Conservation (phyloP, 2,329 filamentous ascomycete species). For the Colletotrichum sp. region DNA sequence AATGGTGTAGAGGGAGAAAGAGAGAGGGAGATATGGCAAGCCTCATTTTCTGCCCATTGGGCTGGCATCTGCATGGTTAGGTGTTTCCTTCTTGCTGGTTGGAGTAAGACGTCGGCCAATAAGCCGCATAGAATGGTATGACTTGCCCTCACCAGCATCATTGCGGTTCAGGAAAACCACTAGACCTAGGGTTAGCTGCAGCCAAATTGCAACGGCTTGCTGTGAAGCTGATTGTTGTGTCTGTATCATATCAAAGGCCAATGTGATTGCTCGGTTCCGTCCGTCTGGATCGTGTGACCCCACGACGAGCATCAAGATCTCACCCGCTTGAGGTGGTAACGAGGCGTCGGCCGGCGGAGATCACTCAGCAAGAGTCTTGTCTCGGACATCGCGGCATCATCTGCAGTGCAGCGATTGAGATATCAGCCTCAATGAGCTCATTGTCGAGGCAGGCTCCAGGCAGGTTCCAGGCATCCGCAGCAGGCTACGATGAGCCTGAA, state of each 20-base stretch:
- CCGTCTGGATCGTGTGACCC: background rate
- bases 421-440: background rate
- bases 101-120: background rate
- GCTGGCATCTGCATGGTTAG: background rate
- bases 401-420: background rate
- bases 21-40: background rate
- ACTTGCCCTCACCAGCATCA: background rate
- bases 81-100: background rate
- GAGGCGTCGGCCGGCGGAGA: background rate
- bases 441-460: background rate
- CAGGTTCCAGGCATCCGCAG: background rate
- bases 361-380: background rate
- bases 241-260: background rate
- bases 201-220: background rate
- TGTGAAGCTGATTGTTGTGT: background rate
- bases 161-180: background rate
- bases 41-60: conserved; percentile 11
- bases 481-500: background rate
- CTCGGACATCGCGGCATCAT: background rate
- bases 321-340: background rate
- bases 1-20: background rate
- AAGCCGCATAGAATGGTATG: background rate
- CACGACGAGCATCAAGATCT: background rate
- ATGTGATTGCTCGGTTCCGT: background rate
- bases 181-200: background rate